phyloP scores from a whole-genome alignment of 2,329 filamentous ascomycete genomes.

The Apiospora arundinis region DNA sequence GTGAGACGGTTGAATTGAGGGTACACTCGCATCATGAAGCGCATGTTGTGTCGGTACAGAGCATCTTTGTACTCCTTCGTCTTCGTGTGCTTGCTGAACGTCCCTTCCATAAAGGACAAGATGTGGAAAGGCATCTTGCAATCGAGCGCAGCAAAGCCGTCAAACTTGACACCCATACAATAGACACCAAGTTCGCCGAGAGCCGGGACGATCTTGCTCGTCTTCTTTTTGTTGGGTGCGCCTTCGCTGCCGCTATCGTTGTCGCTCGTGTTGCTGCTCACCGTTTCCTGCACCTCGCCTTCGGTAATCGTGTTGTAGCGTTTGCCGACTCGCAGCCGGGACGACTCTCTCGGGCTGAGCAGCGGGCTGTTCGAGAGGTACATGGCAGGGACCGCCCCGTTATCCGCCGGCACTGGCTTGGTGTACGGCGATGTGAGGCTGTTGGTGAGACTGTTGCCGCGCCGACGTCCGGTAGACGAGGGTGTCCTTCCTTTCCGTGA shows the following conservation, averaged over 20 bases:
- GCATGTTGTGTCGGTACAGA: slow-evolving; percentile 89
- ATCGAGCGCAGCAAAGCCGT: slow-evolving; percentile 77
- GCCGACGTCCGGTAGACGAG: slow-evolving; percentile 53
- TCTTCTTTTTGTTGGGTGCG: slow-evolving; percentile 61
- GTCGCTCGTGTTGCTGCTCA: slow-evolving; percentile 75
- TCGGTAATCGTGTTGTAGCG: slow-evolving; percentile 65
- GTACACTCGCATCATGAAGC: slow-evolving; percentile 92
- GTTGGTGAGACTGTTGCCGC: slow-evolving; percentile 70
- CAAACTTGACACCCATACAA: slow-evolving; percentile 78
- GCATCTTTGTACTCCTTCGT: slow-evolving; percentile 77
- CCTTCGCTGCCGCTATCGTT: slow-evolving; percentile 74
- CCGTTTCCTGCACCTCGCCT: slow-evolving; percentile 59
- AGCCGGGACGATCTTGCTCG: slow-evolving; percentile 85
- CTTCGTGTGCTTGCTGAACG: slow-evolving; percentile 81
- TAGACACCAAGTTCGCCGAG: slow-evolving; percentile 87
- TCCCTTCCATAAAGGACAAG: slow-evolving; percentile 91
- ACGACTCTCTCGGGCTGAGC: slow-evolving; percentile 57
- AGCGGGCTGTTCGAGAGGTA: slow-evolving; percentile 62
- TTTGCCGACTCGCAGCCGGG: slow-evolving; percentile 55
- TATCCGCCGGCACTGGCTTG: slow-evolving; percentile 67
- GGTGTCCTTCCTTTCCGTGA: slow-evolving; percentile 48
- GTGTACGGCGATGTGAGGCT: slow-evolving; percentile 79
- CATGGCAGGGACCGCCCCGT: slow-evolving; percentile 49
- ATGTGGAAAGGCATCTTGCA: slow-evolving; percentile 93
- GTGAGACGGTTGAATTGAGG: slow-evolving; percentile 81